Evolutionary conservation across 2,329 filamentous ascomycete species (phyloP).

Genomic region (Aspergillus sclerotialis): DNA sequence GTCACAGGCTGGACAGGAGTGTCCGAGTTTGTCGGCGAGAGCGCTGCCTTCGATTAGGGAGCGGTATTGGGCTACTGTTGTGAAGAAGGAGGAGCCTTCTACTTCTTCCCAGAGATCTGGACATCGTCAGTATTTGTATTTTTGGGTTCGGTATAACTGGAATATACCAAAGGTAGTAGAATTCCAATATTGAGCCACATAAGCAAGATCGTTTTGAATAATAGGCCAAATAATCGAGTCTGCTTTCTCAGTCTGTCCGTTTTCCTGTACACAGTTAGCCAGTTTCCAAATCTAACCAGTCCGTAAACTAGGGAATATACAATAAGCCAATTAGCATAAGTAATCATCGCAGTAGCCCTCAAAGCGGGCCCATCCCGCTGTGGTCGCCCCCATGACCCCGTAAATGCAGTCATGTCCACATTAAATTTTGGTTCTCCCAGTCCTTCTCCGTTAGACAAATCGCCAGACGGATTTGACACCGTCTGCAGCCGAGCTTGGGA

Average conservation of each 20-base stretch:
- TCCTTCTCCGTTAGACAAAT: conserved; percentile 38
- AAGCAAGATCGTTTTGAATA: conserved; percentile 66
- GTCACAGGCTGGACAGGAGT: conserved; percentile 54
- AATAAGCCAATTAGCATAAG: conserved; percentile 60
- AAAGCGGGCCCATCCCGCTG: conserved; percentile 47
- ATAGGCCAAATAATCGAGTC: conserved; percentile 61
- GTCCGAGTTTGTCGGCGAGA: conserved; percentile 58
- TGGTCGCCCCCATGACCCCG: conserved; percentile 65
- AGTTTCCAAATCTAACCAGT: neutral
- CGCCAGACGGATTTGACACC: conserved; percentile 62
- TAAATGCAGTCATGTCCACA: conserved; percentile 56
- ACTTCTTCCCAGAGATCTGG: conserved; percentile 72
- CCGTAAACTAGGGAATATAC: conserved; percentile 11
- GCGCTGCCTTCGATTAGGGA: conserved; percentile 52
- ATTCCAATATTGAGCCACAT: conserved; percentile 67
- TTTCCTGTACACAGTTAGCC: conserved; percentile 24
- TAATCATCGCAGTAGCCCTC: conserved; percentile 26
- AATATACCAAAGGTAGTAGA: conserved; percentile 47
- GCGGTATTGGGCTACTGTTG: conserved; percentile 60
- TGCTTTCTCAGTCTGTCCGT: conserved; percentile 49
- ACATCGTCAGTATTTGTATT: neutral
- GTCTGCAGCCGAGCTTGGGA: conserved; percentile 60
- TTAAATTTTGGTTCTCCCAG: conserved; percentile 69
- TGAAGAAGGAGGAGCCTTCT: conserved; percentile 70
- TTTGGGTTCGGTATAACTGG: no score